A percentile compares a stretch with the other conserved stretches of the same genome.
These are phyloP conservation scores for Yamadazyma akitaensis DNA, from an alignment of 805 yeast species.

Conservation along the genomic window DNA sequence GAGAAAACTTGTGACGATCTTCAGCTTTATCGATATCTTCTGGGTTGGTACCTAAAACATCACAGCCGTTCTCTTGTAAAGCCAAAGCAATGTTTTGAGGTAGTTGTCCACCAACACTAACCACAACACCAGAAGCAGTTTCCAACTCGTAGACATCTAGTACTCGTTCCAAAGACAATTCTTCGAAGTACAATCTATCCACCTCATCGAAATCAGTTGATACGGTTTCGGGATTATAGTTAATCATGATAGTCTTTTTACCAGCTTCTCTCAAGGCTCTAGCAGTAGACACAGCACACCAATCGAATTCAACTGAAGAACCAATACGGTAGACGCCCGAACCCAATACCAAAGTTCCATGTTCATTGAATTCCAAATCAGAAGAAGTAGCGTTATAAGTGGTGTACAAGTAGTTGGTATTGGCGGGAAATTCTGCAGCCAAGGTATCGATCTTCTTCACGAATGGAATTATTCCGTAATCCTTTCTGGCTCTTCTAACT, in stretches of 20 bases:
- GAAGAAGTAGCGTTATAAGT: conserved; percentile 88
- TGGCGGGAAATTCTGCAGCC: conserved; percentile 99
- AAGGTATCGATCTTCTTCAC: conserved; percentile 96
- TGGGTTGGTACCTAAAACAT: conserved; percentile 91
- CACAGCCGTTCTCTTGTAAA: conserved; percentile 78
- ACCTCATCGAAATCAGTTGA: conserved; percentile 99
- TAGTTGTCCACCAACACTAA: conserved; percentile 96
- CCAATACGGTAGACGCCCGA: conserved; percentile 99
- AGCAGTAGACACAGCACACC: conserved; percentile 99
- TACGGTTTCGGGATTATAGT: conserved; percentile 98
- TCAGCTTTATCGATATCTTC: conserved; percentile 95
- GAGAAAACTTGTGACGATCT: conserved; percentile 96
- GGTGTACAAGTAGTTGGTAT: conserved; percentile 91
- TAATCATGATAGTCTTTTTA: conserved; percentile 90
- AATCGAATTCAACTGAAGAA: conserved; percentile 96
- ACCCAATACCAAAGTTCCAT: conserved; percentile 92
- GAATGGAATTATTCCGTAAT: conserved; percentile 79
- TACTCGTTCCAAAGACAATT: conserved; percentile 90
- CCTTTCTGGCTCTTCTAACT: conserved; percentile 78
- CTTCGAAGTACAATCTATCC: conserved; percentile 95
- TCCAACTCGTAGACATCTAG: conserved; percentile 96
- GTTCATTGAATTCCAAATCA: conserved; percentile 82
- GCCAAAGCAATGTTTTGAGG: conserved; percentile 95
- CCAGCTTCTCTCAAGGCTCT: conserved; percentile 87
- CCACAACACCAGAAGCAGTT: conserved; percentile 84